Conservation (phyloP, 805 yeast genomes). For the Wickerhamiella spandovensis region DNA sequence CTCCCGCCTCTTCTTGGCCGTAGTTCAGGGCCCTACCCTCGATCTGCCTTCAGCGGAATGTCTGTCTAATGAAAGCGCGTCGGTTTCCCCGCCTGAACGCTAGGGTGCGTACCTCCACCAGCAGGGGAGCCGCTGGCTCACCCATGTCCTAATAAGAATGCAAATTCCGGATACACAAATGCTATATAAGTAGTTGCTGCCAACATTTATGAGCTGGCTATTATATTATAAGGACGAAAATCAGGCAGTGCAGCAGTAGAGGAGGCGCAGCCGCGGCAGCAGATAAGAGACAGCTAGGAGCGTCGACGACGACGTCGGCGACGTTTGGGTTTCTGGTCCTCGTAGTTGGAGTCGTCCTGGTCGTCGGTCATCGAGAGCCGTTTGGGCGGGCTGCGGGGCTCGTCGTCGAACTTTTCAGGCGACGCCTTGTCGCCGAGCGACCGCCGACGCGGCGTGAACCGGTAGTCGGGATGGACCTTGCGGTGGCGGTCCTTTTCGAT, state of each 20-base stretch:
- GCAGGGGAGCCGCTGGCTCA: too few species aligned
- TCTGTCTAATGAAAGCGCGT: too few species aligned
- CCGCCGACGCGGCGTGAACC: conserved; percentile 30
- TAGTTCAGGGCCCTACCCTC: too few species aligned
- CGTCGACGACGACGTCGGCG: neutral
- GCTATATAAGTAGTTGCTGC: neutral
- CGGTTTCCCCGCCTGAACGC: too few species aligned
- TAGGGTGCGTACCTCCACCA: too few species aligned
- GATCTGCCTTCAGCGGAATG: too few species aligned
- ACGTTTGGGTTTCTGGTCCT: neutral
- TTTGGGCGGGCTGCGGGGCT: neutral
- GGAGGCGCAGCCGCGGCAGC: too few species aligned
- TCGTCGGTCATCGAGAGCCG: neutral
- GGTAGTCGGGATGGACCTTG: conserved; percentile 32
- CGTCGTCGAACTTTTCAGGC: neutral
- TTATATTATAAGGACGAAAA: too few species aligned
- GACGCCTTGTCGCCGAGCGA: neutral
- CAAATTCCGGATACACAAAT: neutral
- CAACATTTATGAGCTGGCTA: neutral
- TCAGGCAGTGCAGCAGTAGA: too few species aligned
- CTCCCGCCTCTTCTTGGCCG: too few species aligned
- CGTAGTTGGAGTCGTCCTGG: neutral
- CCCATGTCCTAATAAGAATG: too few species aligned
- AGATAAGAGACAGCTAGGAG: neutral
- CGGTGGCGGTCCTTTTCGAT: conserved; percentile 32